Evolutionary conservation across 805 yeast genomes (phyloP).

Genomic region (Groenewaldozyma salmanticensis): DNA sequence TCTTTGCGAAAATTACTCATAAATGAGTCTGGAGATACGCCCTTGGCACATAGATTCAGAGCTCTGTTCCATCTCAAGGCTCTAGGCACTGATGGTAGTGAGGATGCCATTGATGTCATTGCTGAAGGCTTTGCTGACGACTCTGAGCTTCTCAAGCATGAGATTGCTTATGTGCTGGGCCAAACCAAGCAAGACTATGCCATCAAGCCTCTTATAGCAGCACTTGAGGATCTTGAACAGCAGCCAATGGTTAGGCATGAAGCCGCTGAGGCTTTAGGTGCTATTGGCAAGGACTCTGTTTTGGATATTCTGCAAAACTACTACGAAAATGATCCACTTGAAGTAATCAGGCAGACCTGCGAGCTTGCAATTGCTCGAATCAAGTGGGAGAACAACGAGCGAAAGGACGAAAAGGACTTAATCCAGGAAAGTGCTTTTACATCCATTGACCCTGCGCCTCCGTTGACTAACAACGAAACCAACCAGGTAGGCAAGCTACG

Average conservation of each 20-base stretch:
- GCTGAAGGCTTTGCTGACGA: slow-evolving; percentile 73
- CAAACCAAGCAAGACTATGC: slow-evolving; percentile 82
- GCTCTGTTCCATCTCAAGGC: slow-evolving; percentile 88
- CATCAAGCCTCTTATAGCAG: slow-evolving; percentile 64
- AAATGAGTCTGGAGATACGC: slow-evolving; percentile 44
- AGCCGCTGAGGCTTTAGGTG: slow-evolving; percentile 98
- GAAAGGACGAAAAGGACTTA: slow-evolving; percentile 52
- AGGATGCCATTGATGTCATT: slow-evolving; percentile 69
- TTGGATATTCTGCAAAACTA: slow-evolving; percentile 56
- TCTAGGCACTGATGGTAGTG: slow-evolving; percentile 63
- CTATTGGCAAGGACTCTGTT: slow-evolving; percentile 74
- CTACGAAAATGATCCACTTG: slow-evolving; percentile 60
- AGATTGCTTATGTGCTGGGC: slow-evolving; percentile 94
- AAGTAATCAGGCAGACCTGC: slow-evolving; percentile 94
- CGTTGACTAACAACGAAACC: slow-evolving; percentile 53
- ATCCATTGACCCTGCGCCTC: slow-evolving; percentile 98
- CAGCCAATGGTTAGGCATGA: slow-evolving; percentile 98
- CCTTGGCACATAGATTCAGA: slow-evolving; percentile 81
- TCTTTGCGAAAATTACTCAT: slow-evolving; percentile 21
- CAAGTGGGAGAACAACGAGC: slow-evolving; percentile 78
- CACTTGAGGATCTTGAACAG: slow-evolving; percentile 45
- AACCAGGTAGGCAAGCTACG: slow-evolving; percentile 60
- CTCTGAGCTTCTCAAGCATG: slow-evolving; percentile 90
- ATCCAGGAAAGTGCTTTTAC: slow-evolving; percentile 70
- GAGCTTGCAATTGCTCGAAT: slow-evolving; percentile 94